Base-by-base conservation (phyloP, 306 rosid genomes). In the Glycyrrhiza uralensis region DNA sequence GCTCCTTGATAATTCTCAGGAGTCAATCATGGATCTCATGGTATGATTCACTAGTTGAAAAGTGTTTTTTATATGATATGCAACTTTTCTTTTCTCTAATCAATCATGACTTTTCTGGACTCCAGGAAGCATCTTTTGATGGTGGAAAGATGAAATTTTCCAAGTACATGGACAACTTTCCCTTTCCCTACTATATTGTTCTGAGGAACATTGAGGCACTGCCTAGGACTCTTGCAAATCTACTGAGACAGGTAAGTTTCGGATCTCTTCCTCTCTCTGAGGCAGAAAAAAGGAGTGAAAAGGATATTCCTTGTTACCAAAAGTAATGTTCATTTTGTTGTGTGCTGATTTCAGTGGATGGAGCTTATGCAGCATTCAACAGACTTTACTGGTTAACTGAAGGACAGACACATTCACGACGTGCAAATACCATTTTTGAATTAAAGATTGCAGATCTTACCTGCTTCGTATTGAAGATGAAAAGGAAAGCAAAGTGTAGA, bases 201-300 rank as follows among this genome's bases (percentile, higher is more conserved):
- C 55, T 91, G 59, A 89, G 80, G 69, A 93, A 87, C 62, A 89
- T 87, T 24, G 96, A 91, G 64, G 88, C 91, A 17, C 88, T 93
- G 74, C 98, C 98, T 3, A 87, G 91, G 67, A 93, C 94, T 33
- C 94, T 91, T 26, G 92, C 96, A 33, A 87, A 86, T 76, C 69
- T 93, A 52, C 72, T 93, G 42, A 86, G 97, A 86, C 97, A 87
- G 92, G 97, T 92, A 78, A 70, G 46, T 36, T 64, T 23, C n/a
- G 46, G 44, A 20, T 44, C 19, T 3, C 10, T 55, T 20, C 12
- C 6, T 36, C 56, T 44, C 14, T 3, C 10, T 13, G 35, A 24
- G 63, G 4, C 20, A 39, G 19, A 46, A 41, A 29, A 28, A 22
- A 67, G 19, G 3, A 20, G 23, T 6, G 14, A 2, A 45, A 11